Conservation (phyloP, 768 basidiomycete species). For the Cyclocybe aegerita region DNA sequence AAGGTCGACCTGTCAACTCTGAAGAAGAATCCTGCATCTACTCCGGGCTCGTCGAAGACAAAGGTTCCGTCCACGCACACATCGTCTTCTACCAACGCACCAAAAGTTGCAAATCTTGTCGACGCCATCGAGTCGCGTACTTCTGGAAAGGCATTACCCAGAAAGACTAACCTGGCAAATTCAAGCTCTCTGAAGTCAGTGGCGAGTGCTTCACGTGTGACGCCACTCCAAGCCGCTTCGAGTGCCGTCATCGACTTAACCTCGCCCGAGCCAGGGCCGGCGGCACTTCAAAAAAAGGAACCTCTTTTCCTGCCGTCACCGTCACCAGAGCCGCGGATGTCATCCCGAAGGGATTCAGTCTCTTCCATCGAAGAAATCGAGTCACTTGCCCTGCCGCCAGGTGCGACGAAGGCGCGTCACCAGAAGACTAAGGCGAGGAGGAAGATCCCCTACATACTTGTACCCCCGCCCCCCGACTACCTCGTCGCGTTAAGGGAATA, state of each 20-base stretch:
- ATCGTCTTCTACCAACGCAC: too few species aligned
- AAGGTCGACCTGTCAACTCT: too few species aligned
- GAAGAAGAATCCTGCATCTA: too few species aligned
- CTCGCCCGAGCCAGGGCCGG: background rate
- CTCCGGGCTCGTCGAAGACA: too few species aligned
- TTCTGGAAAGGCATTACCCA: too few species aligned
- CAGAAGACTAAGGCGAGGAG: background rate
- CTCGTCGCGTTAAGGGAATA: conserved; percentile 13
- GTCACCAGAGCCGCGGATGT: conserved; percentile 12
- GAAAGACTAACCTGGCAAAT: too few species aligned
- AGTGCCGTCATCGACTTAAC: background rate
- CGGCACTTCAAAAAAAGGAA: conserved; percentile 15
- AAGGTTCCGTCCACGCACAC: too few species aligned
- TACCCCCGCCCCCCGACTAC: conserved; percentile 33
- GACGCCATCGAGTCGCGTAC: too few species aligned
- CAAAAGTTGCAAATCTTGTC: too few species aligned
- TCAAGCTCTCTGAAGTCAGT: too few species aligned
- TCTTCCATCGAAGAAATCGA: background rate
- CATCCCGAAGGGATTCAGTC: background rate
- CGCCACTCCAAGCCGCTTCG: background rate
- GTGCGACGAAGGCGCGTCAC: background rate
- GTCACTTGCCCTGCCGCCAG: background rate
- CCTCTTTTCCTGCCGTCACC: conserved; percentile 54
- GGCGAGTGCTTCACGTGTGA: background rate
- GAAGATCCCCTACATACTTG: conserved; percentile 24